Base-by-base conservation (phyloP, 352 stramenopile genomes). In the Pythium rhizo-oryzae region DNA sequence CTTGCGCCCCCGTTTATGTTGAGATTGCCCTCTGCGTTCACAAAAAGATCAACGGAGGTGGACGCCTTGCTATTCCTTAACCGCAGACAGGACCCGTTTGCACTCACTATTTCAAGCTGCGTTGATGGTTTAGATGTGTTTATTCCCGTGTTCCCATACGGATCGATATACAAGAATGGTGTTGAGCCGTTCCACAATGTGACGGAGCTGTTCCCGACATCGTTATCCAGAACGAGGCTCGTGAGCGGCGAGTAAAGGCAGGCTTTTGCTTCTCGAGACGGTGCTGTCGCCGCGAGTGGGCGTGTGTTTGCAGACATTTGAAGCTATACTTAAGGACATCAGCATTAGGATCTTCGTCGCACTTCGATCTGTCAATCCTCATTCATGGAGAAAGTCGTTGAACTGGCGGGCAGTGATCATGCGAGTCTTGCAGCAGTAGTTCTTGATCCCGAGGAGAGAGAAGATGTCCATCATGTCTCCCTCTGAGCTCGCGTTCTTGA, bases 401-500 rank as follows among this genome's bases (percentile, higher is more conserved):
- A 54, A 54, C 47, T 54, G 47, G 47, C 47, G 47, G 9, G 47
- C 47, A 25, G 47, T 54, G 9, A 54, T 54, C 47, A 54, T 54
- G 47, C 47, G 47, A 54, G 47, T 54, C 47, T 54, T 54, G 47
- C 47, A 54, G 23, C 47, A 54, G 47, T 54, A 54, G 47, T 54
- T 54, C 23, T 54, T 54, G 23, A 54, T 54, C n/a, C 47, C 47
- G 9, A 54, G n/a, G 47, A 54, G 47, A 12, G 21, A 54, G n/a
- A 54, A 54, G 21, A 54, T 54, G 21, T 54, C 47, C 9, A 54
- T 54, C 47, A 54, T 54, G 47, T 54, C 21, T 13, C n/a, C n/a
- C 9, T 25, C 47, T 54, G 47, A 54, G n/a, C 9, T 19, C 47
- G 18, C n/a, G 21, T 54, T 54, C 47, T 54, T 54, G 47, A 54